Percentiles rank a stretch among this genome's conserved stretches.
Conservation (phyloP, 495 filamentous ascomycete species). For the Geoglossum glabrum region DNA sequence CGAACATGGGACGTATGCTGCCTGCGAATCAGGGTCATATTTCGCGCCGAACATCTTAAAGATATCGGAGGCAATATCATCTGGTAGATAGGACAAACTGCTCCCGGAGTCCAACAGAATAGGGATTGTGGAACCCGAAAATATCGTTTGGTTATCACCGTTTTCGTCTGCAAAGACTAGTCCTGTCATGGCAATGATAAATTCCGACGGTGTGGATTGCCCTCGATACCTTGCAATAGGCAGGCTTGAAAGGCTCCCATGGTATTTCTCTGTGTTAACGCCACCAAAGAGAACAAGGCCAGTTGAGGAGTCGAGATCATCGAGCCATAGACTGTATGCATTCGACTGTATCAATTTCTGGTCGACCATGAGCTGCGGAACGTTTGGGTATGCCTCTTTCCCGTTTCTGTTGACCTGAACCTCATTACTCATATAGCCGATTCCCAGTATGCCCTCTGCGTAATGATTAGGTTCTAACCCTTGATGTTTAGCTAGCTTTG, state of each 20-base stretch:
- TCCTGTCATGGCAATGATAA: constrained; percentile 61
- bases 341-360: constrained; percentile 52
- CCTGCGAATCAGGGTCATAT: constrained; percentile 35
- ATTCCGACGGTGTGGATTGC: constrained; percentile 40
- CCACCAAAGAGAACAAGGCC: constrained; percentile 86
- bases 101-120: constrained; percentile 84
- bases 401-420: constrained; percentile 46
- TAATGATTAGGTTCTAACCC: neutral
- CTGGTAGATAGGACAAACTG: constrained; percentile 72
- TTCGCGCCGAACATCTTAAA: constrained; percentile 43
- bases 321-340: constrained; percentile 79
- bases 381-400: constrained; percentile 47
- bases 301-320: constrained; percentile 45
- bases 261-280: constrained; percentile 64
- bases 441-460: constrained; percentile 64
- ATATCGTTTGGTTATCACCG: constrained; percentile 14
- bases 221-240: constrained; percentile 32
- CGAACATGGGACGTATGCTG: constrained; percentile 54
- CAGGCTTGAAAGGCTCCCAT: constrained; percentile 48
- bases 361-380: constrained; percentile 54
- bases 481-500: neutral
- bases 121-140: constrained; percentile 36
- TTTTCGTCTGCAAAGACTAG: constrained; percentile 31
- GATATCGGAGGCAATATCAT: constrained; percentile 40
- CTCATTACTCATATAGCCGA: constrained; percentile 75